phyloP scores from a whole-genome alignment of 2,329 filamentous ascomycete species.

The Corinectria fuckeliana region DNA sequence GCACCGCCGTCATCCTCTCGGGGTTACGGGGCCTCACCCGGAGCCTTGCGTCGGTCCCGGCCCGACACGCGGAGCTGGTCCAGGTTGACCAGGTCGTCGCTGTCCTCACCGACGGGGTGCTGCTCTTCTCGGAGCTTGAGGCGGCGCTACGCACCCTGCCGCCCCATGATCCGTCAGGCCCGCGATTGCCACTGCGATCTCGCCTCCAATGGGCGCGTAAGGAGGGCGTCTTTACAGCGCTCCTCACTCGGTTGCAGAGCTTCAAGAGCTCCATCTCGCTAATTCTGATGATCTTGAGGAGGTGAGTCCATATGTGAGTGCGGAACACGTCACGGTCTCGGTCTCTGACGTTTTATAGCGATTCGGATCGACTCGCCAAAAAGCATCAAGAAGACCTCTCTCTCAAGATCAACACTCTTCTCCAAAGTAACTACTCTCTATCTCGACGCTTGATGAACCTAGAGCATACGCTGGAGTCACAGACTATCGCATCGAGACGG shows the following conservation, averaged over 20 bases:
- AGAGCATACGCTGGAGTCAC: constrained; percentile 2
- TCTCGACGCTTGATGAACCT: constrained; percentile 1
- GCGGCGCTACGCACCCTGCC: neutral
- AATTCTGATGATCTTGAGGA: constrained; percentile 4
- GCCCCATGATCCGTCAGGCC: rapidly evolving
- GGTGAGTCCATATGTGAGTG: too few relatives aligned
- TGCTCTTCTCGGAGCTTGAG: constrained; percentile 22
- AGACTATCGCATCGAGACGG: neutral
- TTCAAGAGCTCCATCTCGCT: constrained; percentile 20
- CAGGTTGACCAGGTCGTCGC: neutral
- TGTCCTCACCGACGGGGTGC: constrained; percentile 1
- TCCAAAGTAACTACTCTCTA: neutral
- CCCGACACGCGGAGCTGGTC: neutral
- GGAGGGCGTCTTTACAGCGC: neutral
- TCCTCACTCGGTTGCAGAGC: neutral
- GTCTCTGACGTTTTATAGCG: too few relatives aligned
- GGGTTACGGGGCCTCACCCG: neutral
- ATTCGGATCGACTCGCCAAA: neutral
- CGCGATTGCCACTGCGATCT: neutral
- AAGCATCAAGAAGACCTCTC: neutral
- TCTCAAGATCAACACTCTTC: neutral
- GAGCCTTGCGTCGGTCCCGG: rapidly evolving
- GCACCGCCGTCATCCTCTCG: constrained; percentile 7
- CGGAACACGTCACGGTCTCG: too few relatives aligned
- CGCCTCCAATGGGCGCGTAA: constrained; percentile 1